Evolutionary conservation across 352 stramenopile species (phyloP).

Genomic region (Sclerospora graminicola): DNA sequence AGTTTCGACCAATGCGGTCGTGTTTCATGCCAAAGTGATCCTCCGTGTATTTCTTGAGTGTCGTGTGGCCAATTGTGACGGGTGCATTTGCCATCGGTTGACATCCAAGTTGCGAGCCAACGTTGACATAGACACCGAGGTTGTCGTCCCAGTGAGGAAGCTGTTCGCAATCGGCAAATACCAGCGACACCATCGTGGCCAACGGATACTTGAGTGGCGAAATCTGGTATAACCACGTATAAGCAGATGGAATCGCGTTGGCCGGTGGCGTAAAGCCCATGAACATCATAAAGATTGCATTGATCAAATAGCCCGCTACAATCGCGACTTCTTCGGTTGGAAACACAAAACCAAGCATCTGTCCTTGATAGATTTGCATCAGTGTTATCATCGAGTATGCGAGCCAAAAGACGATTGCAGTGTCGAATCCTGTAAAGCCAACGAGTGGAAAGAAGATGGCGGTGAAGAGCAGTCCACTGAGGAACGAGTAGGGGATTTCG

Average conservation of each 20-base stretch:
- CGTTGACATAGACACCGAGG: background rate
- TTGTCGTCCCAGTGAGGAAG: background rate
- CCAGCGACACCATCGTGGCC: constrained; percentile 11
- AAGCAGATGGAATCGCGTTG: constrained; percentile 19
- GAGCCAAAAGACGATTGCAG: constrained; percentile 32
- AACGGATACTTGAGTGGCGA: constrained; percentile 21
- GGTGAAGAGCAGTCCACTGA: constrained; percentile 28
- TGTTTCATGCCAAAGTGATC: constrained; percentile 38
- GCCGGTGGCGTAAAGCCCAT: constrained; percentile 29
- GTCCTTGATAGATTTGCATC: constrained; percentile 27
- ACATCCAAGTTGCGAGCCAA: constrained; percentile 25
- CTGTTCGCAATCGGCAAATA: background rate
- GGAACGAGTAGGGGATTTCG: constrained; percentile 61
- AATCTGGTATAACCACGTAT: constrained; percentile 16
- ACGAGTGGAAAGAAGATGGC: constrained; percentile 38
- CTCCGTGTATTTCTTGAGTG: constrained; percentile 35
- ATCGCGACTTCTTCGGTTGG: constrained; percentile 19
- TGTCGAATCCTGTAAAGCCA: constrained; percentile 27
- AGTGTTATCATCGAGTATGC: constrained; percentile 19
- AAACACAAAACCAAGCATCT: constrained; percentile 24
- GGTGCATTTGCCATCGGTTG: constrained; percentile 23
- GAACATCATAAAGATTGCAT: constrained; percentile 28
- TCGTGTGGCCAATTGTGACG: constrained; percentile 13
- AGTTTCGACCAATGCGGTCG: constrained; percentile 33
- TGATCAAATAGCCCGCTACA: constrained; percentile 20